phyloP scores from a whole-genome alignment of 805 yeast genomes.

The Nematodospora valgi region DNA sequence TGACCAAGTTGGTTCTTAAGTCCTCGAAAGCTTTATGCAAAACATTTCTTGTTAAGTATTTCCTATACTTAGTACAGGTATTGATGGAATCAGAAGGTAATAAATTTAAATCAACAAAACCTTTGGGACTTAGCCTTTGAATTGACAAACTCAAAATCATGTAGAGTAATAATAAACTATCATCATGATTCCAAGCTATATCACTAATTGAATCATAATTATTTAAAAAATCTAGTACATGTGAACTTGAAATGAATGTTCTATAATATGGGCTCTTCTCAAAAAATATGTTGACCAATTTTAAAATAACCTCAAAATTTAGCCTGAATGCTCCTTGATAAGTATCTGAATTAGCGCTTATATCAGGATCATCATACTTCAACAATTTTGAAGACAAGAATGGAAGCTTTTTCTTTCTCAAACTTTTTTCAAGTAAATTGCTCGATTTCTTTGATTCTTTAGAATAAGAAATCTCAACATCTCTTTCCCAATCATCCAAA shows the following conservation, averaged over 20 bases:
- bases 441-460: slow-evolving; percentile 4
- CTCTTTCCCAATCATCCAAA: slow-evolving; percentile 8
- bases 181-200: slow-evolving; percentile 45
- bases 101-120: slow-evolving; percentile 17
- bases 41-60: slow-evolving; percentile 16
- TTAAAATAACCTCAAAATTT: slow-evolving; percentile 31
- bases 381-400: slow-evolving; percentile 10
- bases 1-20: slow-evolving; percentile 43
- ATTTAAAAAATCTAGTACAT: slow-evolving; percentile 34
- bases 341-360: slow-evolving; percentile 16
- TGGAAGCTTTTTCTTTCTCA: slow-evolving; percentile 33
- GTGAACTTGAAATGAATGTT: slow-evolving; percentile 34
- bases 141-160: slow-evolving; percentile 43
- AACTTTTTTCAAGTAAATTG: slow-evolving; percentile 17
- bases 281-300: slow-evolving; percentile 42
- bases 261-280: slow-evolving; percentile 35
- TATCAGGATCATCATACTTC: slow-evolving; percentile 14
- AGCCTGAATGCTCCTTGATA: slow-evolving; percentile 12
- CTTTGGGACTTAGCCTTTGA: slow-evolving; percentile 32
- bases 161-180: slow-evolving; percentile 43
- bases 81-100: slow-evolving; percentile 16
- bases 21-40: slow-evolving; percentile 41
- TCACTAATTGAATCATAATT: slow-evolving; percentile 29
- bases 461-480: slow-evolving; percentile 2
- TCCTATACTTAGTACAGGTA: slow-evolving; percentile 17